phyloP scores from a whole-genome alignment of 805 yeast genomes.

The Hanseniaspora mollemarum region DNA sequence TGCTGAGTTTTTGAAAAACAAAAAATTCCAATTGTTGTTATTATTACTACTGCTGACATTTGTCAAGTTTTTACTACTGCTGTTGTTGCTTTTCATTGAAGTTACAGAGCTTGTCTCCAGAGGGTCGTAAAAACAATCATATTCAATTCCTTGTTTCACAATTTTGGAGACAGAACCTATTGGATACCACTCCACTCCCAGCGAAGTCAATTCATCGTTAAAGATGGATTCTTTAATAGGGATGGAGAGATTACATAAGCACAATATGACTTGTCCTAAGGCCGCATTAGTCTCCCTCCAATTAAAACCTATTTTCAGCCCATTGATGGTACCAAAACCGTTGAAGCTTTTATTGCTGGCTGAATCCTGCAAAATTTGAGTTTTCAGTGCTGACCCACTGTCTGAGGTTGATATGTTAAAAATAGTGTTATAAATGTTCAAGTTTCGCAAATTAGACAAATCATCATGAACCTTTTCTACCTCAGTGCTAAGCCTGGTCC shows the following conservation, averaged over 20 bases:
- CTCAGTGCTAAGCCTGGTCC: slow-evolving; percentile 52
- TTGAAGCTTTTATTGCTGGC: neutral
- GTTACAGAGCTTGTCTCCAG: neutral
- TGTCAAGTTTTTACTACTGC: neutral
- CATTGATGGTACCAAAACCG: slow-evolving; percentile 72
- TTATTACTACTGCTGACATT: neutral
- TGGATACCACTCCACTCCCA: slow-evolving; percentile 39
- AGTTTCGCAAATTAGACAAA: slow-evolving; percentile 55
- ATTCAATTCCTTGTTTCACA: slow-evolving; percentile 3
- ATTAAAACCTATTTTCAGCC: slow-evolving; percentile 75
- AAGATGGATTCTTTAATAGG: slow-evolving; percentile 19
- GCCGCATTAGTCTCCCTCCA: slow-evolving; percentile 92
- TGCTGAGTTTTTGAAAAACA: slow-evolving; percentile 6
- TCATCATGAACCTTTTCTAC: slow-evolving; percentile 53
- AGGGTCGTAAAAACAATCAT: slow-evolving; percentile 9
- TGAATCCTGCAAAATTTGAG: neutral
- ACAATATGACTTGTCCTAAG: slow-evolving; percentile 66
- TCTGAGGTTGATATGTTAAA: slow-evolving; percentile 79
- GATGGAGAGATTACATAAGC: slow-evolving; percentile 31
- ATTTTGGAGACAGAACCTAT: slow-evolving; percentile 16
- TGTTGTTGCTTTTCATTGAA: neutral
- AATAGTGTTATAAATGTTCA: slow-evolving; percentile 74
- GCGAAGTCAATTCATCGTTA: slow-evolving; percentile 30
- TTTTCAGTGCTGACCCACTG: neutral
- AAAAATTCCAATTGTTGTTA: slow-evolving; percentile 10